Evolutionary conservation across 768 basidiomycete genomes (phyloP).

Genomic region (Pisolithus tinctorius): DNA sequence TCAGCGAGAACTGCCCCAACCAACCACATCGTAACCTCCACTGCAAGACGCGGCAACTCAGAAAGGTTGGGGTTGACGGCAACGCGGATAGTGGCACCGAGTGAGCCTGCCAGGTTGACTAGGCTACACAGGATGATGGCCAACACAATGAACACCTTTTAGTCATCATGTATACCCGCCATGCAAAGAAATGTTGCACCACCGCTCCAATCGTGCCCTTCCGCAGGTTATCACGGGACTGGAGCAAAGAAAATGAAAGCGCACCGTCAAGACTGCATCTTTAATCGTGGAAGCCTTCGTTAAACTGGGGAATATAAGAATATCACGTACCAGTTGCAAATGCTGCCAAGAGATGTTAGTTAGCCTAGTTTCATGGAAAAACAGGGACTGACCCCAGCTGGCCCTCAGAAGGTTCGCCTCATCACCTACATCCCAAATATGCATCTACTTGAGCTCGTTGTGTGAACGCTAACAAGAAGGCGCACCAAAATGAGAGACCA

Average conservation of each 20-base stretch:
- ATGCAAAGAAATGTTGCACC: neutral
- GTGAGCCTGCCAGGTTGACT: neutral
- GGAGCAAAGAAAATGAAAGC: too few relatives aligned
- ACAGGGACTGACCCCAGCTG: too few relatives aligned
- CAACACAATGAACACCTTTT: neutral
- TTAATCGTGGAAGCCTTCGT: too few relatives aligned
- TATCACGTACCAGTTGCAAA: too few relatives aligned
- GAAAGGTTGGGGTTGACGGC: neutral
- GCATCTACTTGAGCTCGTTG: neutral
- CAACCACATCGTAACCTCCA: neutral
- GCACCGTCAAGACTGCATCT: too few relatives aligned
- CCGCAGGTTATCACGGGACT: too few relatives aligned
- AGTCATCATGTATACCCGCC: neutral
- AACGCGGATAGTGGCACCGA: neutral
- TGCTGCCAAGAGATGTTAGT: too few relatives aligned
- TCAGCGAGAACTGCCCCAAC: neutral
- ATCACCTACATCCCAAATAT: too few relatives aligned
- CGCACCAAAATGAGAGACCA: neutral
- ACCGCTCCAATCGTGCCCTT: neutral
- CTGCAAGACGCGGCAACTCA: neutral
- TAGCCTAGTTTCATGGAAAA: too few relatives aligned
- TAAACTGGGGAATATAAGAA: too few relatives aligned
- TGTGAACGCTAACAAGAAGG: neutral
- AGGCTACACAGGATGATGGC: neutral
- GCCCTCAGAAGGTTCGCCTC: too few relatives aligned